Base-by-base conservation (phyloP, 2,329 filamentous ascomycete species). In the Diaporthe humulicola region DNA sequence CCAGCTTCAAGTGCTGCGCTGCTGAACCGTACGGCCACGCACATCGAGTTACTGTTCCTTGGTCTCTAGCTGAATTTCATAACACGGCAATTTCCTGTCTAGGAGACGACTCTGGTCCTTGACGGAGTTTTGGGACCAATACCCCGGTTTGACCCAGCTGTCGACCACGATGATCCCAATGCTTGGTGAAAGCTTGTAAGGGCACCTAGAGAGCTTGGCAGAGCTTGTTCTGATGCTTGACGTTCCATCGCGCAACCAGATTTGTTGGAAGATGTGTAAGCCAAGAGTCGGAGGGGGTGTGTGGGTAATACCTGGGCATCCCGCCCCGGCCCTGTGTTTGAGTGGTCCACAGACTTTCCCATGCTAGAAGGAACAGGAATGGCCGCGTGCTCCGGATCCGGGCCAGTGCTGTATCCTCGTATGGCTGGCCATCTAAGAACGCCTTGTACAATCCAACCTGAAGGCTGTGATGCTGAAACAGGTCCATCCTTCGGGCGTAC, bases 171-270 rank as follows among this genome's bases (percentile, higher is more conserved):
- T 30, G 58, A 64, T 64, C 58, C 58, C n/a, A 67, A 67, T 33
- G 64, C 64, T 67, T 67, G 42, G 22, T 52, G 28, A 67, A 67
- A 67, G 64, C 64, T 67, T 67, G 8, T 30, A 19, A 38, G 28
- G 36, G 38, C 12, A 15, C 45, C 33, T 38, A 52, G 45, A 36
- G 10, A 45, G 42, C 64, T 67, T 67, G 45, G 45, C 36, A 67
- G 42, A 52, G 64, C 64, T 67, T 67, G 45, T 64, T 45, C 38
- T 40, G 30, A 64, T 64, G 58, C 40, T 45, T 64, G 58, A 33
- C 58, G 10, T 45, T 64, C 58, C 58, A 64, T 64, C 36, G 58
- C 40, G 58, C 40, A 9, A 17, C 40, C 58, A 45, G 25, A 22
- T 45, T 25, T 64, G 15, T 64, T 64, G 58, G 38, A 14, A 64